Evolutionary conservation across 106 monocot genomes (phyloP).

Genomic region (Acanthochlamys bracteata): DNA sequence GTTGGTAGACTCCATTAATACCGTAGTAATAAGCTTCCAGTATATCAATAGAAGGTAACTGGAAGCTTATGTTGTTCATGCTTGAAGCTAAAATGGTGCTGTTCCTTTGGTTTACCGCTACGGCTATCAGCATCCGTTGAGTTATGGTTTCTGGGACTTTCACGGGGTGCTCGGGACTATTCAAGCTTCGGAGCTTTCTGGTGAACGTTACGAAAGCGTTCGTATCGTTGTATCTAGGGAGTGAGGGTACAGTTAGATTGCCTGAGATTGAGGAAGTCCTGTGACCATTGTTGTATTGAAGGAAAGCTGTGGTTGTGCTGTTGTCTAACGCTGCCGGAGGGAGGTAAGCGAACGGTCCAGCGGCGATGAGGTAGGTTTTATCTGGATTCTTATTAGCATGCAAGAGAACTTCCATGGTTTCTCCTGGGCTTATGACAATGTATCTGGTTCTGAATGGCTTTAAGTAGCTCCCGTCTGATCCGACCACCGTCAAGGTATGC

Average conservation of each 20-base stretch:
- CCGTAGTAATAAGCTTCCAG: slow-evolving; percentile 27
- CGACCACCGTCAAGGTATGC: slow-evolving; percentile 46
- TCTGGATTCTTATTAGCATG: slow-evolving; percentile 11
- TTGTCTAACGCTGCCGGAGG: slow-evolving; percentile 8
- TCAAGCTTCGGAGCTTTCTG: slow-evolving; percentile 22
- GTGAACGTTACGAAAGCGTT: slow-evolving; percentile 22
- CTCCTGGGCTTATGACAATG: slow-evolving; percentile 50
- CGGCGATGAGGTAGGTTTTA: slow-evolving; percentile 13
- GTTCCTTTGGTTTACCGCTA: slow-evolving; percentile 21
- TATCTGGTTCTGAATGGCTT: slow-evolving; percentile 36
- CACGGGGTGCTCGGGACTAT: slow-evolving; percentile 11
- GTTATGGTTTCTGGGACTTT: slow-evolving; percentile 24
- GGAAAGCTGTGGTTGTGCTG: slow-evolving; percentile 30
- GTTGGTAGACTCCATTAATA: slow-evolving; percentile 9
- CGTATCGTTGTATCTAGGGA: slow-evolving; percentile 29
- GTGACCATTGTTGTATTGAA: slow-evolving; percentile 16
- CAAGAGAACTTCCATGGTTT: slow-evolving; percentile 48
- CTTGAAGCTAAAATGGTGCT: slow-evolving; percentile 12
- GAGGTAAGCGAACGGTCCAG: slow-evolving; percentile 6
- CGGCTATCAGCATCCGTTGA: slow-evolving; percentile 19
- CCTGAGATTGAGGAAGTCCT: background rate
- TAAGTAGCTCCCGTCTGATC: slow-evolving; percentile 36
- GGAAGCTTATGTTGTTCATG: slow-evolving; percentile 40
- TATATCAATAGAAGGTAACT: slow-evolving; percentile 17
- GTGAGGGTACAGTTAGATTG: slow-evolving; percentile 4